Evolutionary conservation across 169 alveolate species (phyloP).

Genomic region (Plasmodium malariae): DNA sequence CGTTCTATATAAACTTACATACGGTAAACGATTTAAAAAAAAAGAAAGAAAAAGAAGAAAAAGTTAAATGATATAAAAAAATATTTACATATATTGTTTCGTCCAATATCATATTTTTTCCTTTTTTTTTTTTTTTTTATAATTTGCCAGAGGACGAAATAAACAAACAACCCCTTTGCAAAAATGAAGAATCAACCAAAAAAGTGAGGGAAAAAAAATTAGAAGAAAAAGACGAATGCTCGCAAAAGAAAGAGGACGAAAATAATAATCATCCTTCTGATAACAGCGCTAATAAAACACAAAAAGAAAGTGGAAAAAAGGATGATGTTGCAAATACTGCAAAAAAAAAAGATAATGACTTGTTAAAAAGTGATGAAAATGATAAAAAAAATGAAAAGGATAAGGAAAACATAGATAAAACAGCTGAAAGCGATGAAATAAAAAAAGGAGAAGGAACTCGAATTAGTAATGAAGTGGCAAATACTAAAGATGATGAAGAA

Average conservation of each 20-base stretch:
- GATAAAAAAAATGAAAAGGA: constrained; percentile 17
- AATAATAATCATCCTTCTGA: neutral
- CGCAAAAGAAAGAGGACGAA: neutral
- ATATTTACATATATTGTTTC: neutral
- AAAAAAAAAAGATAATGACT: neutral
- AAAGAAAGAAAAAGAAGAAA: constrained; percentile 1
- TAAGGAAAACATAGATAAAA: neutral
- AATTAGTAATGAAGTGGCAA: constrained; percentile 1
- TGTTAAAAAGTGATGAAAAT: neutral
- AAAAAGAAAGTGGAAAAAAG: constrained; percentile 1
- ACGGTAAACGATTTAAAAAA: constrained; percentile 34
- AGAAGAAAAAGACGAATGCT: neutral
- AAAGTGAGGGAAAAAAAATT: neutral
- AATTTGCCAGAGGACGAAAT: neutral
- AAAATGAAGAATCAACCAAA: neutral
- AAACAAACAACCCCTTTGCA: neutral
- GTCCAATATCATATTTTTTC: neutral
- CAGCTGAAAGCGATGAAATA: constrained; percentile 6
- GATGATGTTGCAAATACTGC: neutral
- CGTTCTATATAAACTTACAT: constrained; percentile 26
- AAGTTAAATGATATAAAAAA: neutral
- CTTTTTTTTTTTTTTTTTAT: neutral
- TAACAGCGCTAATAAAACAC: neutral
- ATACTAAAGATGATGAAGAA: neutral
- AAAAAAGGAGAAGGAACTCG: neutral